A percentile compares a stretch with the other conserved stretches of the same genome.
phyloP scores from a whole-genome alignment of 2,329 filamentous ascomycete genomes.

The Cladosporium sphaerospermum region DNA sequence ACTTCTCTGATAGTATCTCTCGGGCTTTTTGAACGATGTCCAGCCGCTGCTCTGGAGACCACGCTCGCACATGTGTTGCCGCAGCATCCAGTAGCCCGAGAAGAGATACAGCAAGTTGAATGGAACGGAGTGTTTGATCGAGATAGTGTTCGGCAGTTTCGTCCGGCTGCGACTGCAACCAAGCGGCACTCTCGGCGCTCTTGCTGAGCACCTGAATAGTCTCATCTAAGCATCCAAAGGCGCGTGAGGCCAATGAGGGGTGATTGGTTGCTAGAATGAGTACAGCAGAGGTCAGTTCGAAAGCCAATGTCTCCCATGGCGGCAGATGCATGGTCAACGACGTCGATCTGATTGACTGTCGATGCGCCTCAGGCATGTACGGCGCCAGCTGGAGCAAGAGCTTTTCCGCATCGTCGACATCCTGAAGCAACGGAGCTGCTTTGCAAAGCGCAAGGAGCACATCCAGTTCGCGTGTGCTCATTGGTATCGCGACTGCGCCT shows the following conservation, averaged over 20 bases:
- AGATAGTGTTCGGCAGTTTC: slow-evolving; percentile 18
- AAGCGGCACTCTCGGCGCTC: slow-evolving; percentile 50
- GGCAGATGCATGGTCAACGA: slow-evolving; percentile 77
- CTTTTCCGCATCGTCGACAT: slow-evolving; percentile 65
- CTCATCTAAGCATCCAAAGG: slow-evolving; percentile 60
- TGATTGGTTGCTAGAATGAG: slow-evolving; percentile 74
- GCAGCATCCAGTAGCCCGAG: slow-evolving; percentile 83
- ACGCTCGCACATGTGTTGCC: slow-evolving; percentile 72
- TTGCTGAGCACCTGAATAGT: slow-evolving; percentile 67
- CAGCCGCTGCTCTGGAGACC: slow-evolving; percentile 68
- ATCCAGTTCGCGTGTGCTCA: slow-evolving; percentile 77
- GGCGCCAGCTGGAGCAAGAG: slow-evolving; percentile 72
- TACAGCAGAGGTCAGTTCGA: slow-evolving; percentile 71
- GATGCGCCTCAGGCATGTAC: slow-evolving; percentile 79
- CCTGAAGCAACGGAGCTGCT: slow-evolving; percentile 70
- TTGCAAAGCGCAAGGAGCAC: slow-evolving; percentile 87
- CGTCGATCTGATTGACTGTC: slow-evolving; percentile 70
- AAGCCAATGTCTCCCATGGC: slow-evolving; percentile 78
- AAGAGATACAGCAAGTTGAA: slow-evolving; percentile 77
- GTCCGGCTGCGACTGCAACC: slow-evolving; percentile 20
- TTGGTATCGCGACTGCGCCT: slow-evolving; percentile 27
- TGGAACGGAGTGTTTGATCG: slow-evolving; percentile 27
- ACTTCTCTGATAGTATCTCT: slow-evolving; percentile 71
- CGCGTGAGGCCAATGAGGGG: slow-evolving; percentile 58
- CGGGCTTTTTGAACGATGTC: slow-evolving; percentile 66